These are phyloP conservation scores for Candida maris DNA, from an alignment of 805 yeast species.

Conservation along the genomic window DNA sequence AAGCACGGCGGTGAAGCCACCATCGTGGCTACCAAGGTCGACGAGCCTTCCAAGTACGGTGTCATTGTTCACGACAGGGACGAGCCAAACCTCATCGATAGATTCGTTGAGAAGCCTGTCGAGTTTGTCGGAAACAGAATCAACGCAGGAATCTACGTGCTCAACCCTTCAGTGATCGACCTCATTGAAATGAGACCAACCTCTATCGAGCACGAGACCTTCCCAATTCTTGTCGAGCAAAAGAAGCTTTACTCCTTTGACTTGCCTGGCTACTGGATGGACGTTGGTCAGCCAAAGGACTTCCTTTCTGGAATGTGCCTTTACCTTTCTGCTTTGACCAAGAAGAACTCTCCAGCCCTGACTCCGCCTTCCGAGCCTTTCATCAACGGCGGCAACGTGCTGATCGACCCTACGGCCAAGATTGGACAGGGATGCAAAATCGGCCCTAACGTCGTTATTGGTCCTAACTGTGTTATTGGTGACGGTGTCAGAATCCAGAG, in stretches of 20 bases:
- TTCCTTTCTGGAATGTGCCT: constrained; percentile 93
- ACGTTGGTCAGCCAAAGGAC: constrained; percentile 99
- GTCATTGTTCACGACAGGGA: constrained; percentile 97
- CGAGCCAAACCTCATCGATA: constrained; percentile 91
- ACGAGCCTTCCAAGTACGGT: constrained; percentile 99
- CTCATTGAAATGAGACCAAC: constrained; percentile 97
- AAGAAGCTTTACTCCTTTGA: constrained; percentile 91
- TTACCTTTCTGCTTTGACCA: constrained; percentile 81
- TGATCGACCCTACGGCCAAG: constrained; percentile 93
- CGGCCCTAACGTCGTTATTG: constrained; percentile 97
- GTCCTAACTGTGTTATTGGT: constrained; percentile 93
- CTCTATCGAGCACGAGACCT: constrained; percentile 98
- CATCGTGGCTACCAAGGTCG: constrained; percentile 98
- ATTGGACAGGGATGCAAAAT: constrained; percentile 90
- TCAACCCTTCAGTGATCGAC: constrained; percentile 96
- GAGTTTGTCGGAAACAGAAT: constrained; percentile 99
- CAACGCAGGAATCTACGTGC: constrained; percentile 97
- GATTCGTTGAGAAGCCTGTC: constrained; percentile 99
- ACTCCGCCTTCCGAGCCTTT: constrained; percentile 57
- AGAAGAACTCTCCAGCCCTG: constrained; percentile 70
- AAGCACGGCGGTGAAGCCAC: constrained; percentile 98
- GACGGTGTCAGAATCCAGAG: constrained; percentile 98
- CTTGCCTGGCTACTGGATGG: constrained; percentile 99
- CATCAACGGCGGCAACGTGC: constrained; percentile 87
- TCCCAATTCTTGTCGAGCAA: constrained; percentile 91